These are phyloP conservation scores for Roridomyces roridus DNA, from an alignment of 768 basidiomycete species.

Conservation along the genomic window DNA sequence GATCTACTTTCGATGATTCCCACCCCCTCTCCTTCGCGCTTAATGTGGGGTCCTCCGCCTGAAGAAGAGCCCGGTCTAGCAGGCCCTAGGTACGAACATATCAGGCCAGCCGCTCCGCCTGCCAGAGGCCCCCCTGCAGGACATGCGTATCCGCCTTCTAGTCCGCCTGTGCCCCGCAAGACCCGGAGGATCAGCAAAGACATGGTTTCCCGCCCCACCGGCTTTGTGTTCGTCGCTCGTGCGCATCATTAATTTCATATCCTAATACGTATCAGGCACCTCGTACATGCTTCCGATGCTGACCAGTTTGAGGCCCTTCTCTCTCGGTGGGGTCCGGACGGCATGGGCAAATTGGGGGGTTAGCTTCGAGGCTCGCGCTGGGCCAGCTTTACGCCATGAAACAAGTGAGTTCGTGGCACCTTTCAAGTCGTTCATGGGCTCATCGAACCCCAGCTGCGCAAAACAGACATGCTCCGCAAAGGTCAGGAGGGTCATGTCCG, in stretches of 20 bases:
- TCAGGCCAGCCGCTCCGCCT: constrained; percentile 35
- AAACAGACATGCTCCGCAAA: constrained; percentile 93
- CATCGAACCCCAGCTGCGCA: constrained; percentile 64
- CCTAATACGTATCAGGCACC: constrained; percentile 62
- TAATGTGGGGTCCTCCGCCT: constrained; percentile 58
- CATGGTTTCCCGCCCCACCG: constrained; percentile 85
- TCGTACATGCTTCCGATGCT: constrained; percentile 90
- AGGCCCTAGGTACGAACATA: constrained; percentile 75
- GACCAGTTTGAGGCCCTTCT: constrained; percentile 89
- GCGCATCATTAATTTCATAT: constrained; percentile 24
- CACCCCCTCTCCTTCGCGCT: constrained; percentile 69
- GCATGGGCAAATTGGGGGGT: constrained; percentile 89
- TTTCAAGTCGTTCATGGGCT: constrained; percentile 12
- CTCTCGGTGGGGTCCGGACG: constrained; percentile 87
- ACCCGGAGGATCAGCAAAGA: constrained; percentile 81
- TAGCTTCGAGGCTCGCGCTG: constrained; percentile 34
- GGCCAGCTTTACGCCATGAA: constrained; percentile 95
- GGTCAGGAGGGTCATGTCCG: constrained; percentile 98
- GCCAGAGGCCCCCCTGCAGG: constrained; percentile 36
- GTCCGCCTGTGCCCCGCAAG: constrained; percentile 49
- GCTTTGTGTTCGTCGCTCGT: constrained; percentile 74
- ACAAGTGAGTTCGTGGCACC: constrained; percentile 59
- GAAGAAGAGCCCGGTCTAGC: constrained; percentile 53
- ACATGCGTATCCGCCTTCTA: constrained; percentile 39
- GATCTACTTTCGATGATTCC: constrained; percentile 83